A percentile compares a stretch with the other conserved stretches of the same genome.
Evolutionary conservation across 176 grass and related monocot genomes (phyloP).

Genomic region (Triticum urartu): DNA sequence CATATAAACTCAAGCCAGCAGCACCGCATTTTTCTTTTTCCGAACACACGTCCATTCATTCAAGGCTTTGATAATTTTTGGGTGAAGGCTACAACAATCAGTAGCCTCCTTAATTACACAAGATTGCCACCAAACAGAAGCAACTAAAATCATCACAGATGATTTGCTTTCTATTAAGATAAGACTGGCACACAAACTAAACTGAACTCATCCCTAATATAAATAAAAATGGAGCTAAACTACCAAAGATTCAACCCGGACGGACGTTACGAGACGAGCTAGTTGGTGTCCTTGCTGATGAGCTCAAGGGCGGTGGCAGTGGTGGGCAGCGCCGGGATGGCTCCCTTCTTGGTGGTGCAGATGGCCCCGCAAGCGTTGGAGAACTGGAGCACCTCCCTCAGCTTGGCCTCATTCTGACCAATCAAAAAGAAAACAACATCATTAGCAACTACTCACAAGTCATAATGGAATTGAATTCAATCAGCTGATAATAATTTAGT

Average conservation of each 20-base stretch:
- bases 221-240: not conserved
- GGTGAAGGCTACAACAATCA: not conserved
- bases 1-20: too few species aligned
- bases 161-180: constrained; percentile 9
- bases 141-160: not conserved
- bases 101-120: not conserved
- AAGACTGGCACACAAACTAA: not conserved
- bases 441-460: not conserved
- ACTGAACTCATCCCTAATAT: not conserved
- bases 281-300: constrained; percentile 50
- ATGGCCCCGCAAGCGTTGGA: constrained; percentile 84
- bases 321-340: constrained; percentile 83
- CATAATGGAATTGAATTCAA: not conserved
- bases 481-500: not conserved
- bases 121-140: too few species aligned
- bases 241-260: not conserved
- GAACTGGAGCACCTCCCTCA: constrained; percentile 65
- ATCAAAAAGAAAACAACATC: not conserved
- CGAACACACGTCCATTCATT: not conserved
- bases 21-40: too few species aligned
- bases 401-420: constrained; percentile 72
- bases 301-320: constrained; percentile 37
- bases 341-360: constrained; percentile 83
- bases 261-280: not conserved
- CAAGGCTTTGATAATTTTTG: not conserved